A percentile compares a stretch with the other conserved stretches of the same genome.
phyloP scores from a whole-genome alignment of 768 basidiomycete species.

The Sporobolomyces phaffii region DNA sequence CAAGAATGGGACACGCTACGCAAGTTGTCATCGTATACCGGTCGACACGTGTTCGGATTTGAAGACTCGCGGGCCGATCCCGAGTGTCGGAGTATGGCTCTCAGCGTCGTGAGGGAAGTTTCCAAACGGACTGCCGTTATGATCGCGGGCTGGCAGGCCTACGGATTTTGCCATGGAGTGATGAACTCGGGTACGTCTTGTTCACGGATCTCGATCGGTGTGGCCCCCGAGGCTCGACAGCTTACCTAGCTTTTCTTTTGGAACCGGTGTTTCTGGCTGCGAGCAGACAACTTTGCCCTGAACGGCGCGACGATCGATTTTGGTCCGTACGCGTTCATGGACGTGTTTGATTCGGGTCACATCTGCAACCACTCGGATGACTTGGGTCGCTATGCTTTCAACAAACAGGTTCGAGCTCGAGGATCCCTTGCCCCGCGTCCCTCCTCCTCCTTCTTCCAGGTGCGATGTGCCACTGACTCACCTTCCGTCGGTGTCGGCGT shows the following conservation, averaged over 20 bases:
- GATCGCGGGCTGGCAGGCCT: slow-evolving; percentile 93
- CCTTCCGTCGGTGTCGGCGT: neutral
- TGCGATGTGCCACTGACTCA: neutral
- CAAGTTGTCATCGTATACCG: slow-evolving; percentile 60
- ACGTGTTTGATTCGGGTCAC: slow-evolving; percentile 6
- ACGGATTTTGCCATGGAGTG: slow-evolving; percentile 61
- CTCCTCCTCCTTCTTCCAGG: too few relatives aligned
- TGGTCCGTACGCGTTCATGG: slow-evolving; percentile 49
- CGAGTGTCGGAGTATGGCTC: neutral
- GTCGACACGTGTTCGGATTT: slow-evolving; percentile 35
- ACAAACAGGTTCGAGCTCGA: neutral
- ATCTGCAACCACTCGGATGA: slow-evolving; percentile 60
- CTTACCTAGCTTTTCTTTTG: too few relatives aligned
- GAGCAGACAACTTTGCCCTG: slow-evolving; percentile 63
- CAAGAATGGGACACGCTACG: slow-evolving; percentile 66
- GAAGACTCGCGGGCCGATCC: neutral
- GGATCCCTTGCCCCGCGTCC: too few relatives aligned
- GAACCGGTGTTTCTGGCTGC: too few relatives aligned
- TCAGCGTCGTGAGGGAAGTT: slow-evolving; percentile 62
- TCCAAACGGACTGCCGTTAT: slow-evolving; percentile 80
- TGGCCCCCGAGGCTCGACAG: too few relatives aligned
- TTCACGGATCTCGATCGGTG: too few relatives aligned
- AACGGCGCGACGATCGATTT: slow-evolving; percentile 54
- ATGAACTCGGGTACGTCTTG: slow-evolving; percentile 63
- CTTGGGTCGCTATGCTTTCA: slow-evolving; percentile 49